Evolutionary conservation across 257 asterid species (phyloP), one percentile per base, ranked within the genome.

Genomic region (Solanum bulbocastanum): DNA sequence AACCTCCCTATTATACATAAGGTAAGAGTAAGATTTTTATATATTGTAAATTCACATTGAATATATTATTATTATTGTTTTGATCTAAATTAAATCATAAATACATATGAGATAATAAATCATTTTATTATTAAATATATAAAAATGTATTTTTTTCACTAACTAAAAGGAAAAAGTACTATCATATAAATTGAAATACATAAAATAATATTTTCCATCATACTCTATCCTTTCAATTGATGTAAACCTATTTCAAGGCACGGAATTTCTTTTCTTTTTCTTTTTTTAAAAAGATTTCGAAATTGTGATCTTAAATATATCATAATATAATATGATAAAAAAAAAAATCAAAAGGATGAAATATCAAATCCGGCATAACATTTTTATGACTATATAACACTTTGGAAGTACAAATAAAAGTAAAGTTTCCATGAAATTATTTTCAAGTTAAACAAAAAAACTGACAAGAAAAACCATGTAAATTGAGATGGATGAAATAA

Each of bases 1-100:
- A 68, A 3, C 6, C 1, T 25, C 3, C 27, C 2, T 13, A 6
- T 27, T 27, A 13, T 8, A 6, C 0, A 27, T 0, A 3, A 32
- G 0, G 0, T 13, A 25, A 11, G 4, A 11, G 7, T 65, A 56
- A 7, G 1, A 1, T 56, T 7, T 0, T 8, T 1, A 11, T 65
- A 65, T 8, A 14, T 25, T 14, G 6, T 13, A 25, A 66, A 62
- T 1, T 65, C 3, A n/a, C 3, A n/a, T 10, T 2, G 0, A 5
- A 18, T 18, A 56, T 56, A 0, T 58, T 22, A 10, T 25, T 66
- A 25, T 25, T 66, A 5, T 25, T 66, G 5, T 23, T 60, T 1
- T 65, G 33, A 68, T 13, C 1, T 27, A 27, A 68, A 6, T 27
- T 10, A 68, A 30, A 15, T 69, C 8, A 66, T 25, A 5, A 12